Percentiles rank a stretch among this genome's conserved stretches.
Evolutionary conservation across 208 protist genomes (phyloP).

Genomic region (Crithidia bombi): DNA sequence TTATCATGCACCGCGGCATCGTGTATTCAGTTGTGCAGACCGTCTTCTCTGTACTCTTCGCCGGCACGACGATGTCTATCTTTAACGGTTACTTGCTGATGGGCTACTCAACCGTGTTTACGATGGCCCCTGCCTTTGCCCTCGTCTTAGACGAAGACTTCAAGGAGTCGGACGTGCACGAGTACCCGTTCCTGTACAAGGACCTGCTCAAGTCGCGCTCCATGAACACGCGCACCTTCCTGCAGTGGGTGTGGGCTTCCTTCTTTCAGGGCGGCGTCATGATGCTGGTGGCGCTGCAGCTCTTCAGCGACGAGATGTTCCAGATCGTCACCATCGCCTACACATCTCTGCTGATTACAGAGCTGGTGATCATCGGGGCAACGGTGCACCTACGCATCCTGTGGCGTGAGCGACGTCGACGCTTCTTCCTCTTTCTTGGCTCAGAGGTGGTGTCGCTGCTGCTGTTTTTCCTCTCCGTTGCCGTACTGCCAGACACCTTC

Average conservation of each 20-base stretch:
- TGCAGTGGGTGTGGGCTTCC: conserved; percentile 87
- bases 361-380: conserved; percentile 95
- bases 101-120: conserved; percentile 98
- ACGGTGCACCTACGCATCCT: conserved; percentile 93
- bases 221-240: conserved; percentile 85
- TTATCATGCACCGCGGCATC: conserved; percentile 98
- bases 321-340: conserved; percentile 98
- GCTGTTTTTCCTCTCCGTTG: conserved; percentile 92
- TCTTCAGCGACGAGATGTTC: conserved; percentile 96
- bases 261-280: conserved; percentile 95
- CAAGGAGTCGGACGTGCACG: conserved; percentile 87
- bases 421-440: conserved; percentile 88
- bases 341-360: conserved; percentile 97
- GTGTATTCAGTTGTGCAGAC: conserved; percentile 98
- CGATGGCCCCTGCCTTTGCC: conserved; percentile 97
- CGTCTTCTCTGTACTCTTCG: conserved; percentile 98
- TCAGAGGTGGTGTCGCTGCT: conserved; percentile 90
- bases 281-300: conserved; percentile 94
- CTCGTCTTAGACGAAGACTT: conserved; percentile 98
- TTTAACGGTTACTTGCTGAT: conserved; percentile 97
- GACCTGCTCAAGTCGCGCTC: conserved; percentile 96
- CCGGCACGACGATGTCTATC: conserved; percentile 96
- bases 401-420: conserved; percentile 59
- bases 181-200: conserved; percentile 98
- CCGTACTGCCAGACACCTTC: conserved; percentile 93